phyloP scores from a whole-genome alignment of 345 rosid species.

The Gossypioides kirkii region DNA sequence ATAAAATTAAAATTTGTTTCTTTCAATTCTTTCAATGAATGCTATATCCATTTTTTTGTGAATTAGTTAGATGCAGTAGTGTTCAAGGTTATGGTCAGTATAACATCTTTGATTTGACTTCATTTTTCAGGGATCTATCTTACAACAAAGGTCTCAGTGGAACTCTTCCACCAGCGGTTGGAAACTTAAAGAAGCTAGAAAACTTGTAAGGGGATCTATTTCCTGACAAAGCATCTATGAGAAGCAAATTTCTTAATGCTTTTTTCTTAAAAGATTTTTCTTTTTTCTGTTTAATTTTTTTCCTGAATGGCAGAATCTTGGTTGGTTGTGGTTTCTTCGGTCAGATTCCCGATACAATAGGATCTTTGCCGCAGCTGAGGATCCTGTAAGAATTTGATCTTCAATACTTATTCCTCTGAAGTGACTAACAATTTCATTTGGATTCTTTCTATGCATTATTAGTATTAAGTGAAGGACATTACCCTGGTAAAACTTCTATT shows the following conservation, averaged over 20 bases:
- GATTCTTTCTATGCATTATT: neutral
- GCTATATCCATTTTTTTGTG: neutral
- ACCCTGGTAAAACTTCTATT: neutral
- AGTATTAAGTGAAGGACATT: neutral
- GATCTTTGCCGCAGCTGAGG: slow-evolving; percentile 43
- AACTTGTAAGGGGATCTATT: slow-evolving; percentile 50
- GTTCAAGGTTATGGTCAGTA: neutral
- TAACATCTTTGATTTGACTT: slow-evolving; percentile 14
- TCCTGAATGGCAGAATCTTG: slow-evolving; percentile 44
- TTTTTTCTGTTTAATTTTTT: neutral
- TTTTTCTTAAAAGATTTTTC: neutral
- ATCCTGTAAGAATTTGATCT: slow-evolving; percentile 45
- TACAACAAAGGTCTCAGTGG: slow-evolving; percentile 57
- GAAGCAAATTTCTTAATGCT: neutral
- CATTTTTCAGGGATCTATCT: slow-evolving; percentile 67
- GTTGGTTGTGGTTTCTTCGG: slow-evolving; percentile 75
- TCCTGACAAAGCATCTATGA: slow-evolving; percentile 1
- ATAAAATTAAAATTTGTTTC: neutral
- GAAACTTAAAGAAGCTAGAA: slow-evolving; percentile 45
- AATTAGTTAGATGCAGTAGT: slow-evolving; percentile 1
- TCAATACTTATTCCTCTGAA: neutral
- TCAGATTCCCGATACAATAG: slow-evolving; percentile 60
- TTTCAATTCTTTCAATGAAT: neutral
- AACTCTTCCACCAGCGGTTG: slow-evolving; percentile 58
- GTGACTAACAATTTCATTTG: slow-evolving; percentile 1